These are phyloP conservation scores for Alternaria arbusti DNA, from an alignment of 2,329 filamentous ascomycete species.

Conservation along the genomic window DNA sequence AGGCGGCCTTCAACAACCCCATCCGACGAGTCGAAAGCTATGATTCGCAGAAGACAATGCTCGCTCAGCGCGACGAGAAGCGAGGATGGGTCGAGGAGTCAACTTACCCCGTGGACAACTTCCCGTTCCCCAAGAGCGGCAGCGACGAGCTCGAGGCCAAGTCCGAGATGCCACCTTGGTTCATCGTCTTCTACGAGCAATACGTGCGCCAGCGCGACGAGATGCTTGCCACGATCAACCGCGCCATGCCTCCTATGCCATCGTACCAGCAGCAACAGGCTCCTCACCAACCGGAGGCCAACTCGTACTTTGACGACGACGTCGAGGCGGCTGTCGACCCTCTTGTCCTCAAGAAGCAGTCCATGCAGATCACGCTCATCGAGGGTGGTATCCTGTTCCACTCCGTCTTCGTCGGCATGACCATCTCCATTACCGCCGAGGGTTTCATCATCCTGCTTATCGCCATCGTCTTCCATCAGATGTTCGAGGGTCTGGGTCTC, in stretches of 20 bases:
- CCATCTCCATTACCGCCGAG: constrained; percentile 63
- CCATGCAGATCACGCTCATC: constrained; percentile 52
- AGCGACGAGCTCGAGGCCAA: constrained; percentile 37
- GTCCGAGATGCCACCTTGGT: constrained; percentile 65
- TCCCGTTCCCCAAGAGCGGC: constrained; percentile 37
- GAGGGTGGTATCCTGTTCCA: constrained; percentile 70
- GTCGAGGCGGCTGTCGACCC: constrained; percentile 47
- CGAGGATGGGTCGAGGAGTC: constrained; percentile 40
- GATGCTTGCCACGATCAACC: constrained; percentile 62
- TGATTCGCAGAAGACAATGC: constrained; percentile 45
- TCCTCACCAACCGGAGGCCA: constrained; percentile 26
- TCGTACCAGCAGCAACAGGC: constrained; percentile 37
- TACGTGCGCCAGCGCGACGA: constrained; percentile 67
- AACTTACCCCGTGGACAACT: constrained; percentile 37
- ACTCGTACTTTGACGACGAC: constrained; percentile 47
- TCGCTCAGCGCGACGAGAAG: constrained; percentile 42
- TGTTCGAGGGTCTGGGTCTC: constrained; percentile 68
- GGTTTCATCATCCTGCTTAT: constrained; percentile 66
- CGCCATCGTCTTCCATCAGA: constrained; percentile 68
- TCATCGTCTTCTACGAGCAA: constrained; percentile 68
- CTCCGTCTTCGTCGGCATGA: constrained; percentile 68
- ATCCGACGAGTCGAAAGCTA: constrained; percentile 42
- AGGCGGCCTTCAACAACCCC: constrained; percentile 40
- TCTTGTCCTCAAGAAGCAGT: constrained; percentile 47
- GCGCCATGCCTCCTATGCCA: constrained; percentile 40